Base-by-base conservation (phyloP, 441 rosid genomes). In the Arabidopsis lyrata region DNA sequence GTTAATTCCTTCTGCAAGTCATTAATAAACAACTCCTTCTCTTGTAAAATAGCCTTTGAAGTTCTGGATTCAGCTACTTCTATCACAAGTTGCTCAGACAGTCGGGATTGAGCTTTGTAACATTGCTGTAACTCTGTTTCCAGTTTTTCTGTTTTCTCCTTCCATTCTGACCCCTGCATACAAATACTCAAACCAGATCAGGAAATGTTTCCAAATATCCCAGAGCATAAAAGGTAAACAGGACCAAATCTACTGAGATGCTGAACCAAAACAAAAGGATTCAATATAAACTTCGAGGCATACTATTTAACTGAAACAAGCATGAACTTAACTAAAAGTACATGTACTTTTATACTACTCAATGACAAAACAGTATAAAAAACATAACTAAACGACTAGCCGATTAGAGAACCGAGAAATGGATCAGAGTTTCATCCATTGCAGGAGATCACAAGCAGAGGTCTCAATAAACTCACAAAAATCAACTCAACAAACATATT, bases 131-230 rank as follows among this genome's bases (percentile, higher is more conserved):
- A 88, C 80, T 93, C 98, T 69, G 62, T 24, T 53, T 95, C 97
- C 74, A 90, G 77, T 42, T 79, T 86, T 69, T 93, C 95, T 7
- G 89, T 86, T 74, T 95, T 95, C 83, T 91, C 99, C 73, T 93
- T 92, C 99, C 99, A 91, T 74, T 95, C 99, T 3, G 92, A 91
- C 3, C 97, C 90, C 98, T 93, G 78, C 68, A 76, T 49, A 61
- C 24, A 76, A 22, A 75, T 4, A 60, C 2, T 54, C 55, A 58
- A 58, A 68, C 54, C 48, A 69, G 47, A 63, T 73, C 52, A 77
- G 38, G 67, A 65, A 60, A 65, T 20, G 39, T 35, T 54, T 32
- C 55, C 55, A 65, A n/a, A 15, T 35, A 45, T 41, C 15, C 5
- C 2, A 70, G 27, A 9, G 16, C 15, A 45, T 48, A 68, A 50